Evolutionary conservation across 2,329 filamentous ascomycete genomes (phyloP), one percentile per base, ranked within the genome.

Genomic region (Penicillium janthinellum): DNA sequence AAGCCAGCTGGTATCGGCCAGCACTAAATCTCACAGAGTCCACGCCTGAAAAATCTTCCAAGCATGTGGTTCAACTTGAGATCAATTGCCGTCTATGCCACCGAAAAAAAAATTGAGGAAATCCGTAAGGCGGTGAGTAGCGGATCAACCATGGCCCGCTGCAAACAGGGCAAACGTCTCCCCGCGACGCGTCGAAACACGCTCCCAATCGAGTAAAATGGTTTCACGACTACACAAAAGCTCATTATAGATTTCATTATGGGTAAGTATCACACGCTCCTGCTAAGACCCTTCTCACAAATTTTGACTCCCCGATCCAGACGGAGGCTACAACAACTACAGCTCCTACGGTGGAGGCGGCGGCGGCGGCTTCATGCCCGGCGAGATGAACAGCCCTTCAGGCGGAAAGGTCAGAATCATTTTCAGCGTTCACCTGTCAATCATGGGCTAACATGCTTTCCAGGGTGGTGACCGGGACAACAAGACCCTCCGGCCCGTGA

Each of bases 401-500:
- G 75, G 72, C 54, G 75, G 75, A 66, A 80, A 74, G 71, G 78
- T 79, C 72, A 44, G 35, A 47, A 41, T 12, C 15, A 4, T 14
- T 44, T 17, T 5, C 2, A 55, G 7, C 4, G 22, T 28, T n/a
- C 7, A 17, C 42, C 11, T 52, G 28, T 44, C 5, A 25, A 17
- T 28, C 12, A 15, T 12, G 11, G 15, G 25, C 49, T 59, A 44
- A 59, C 14, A n/a, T 11, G 6, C 0, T 1, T 39, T 39, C 6
- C 35, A 67, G 62, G 62, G 52, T 51, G 65, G 68, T 61, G 90
- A 90, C 74, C 84, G 85, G 67, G 91, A 96, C 77, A 92, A 97
- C 70, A 68, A 68, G 54, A 93, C 92, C 20, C 85, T 99, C 54
- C 90, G 95, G 47, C 93, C 95, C 0, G 90, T 97, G 49, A 99